Evolutionary conservation across 441 rosid genomes (phyloP).

Genomic region (Gossypium schwendimanii): DNA sequence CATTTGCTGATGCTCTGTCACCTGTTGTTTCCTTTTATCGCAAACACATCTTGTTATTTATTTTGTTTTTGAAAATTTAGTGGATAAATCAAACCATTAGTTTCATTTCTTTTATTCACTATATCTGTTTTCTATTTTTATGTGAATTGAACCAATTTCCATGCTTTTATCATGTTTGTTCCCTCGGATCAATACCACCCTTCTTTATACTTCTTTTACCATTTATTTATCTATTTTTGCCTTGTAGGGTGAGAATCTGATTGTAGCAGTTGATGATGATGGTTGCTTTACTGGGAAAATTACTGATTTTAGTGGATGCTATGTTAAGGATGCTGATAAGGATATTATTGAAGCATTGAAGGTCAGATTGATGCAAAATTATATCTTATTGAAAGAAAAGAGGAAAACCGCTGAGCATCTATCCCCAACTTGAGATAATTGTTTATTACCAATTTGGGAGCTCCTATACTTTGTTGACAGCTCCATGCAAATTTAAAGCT

Average conservation of each 20-base stretch:
- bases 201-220: neutral
- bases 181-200: neutral
- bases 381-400: neutral
- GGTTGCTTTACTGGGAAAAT: conserved; percentile 79
- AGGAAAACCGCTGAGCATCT: neutral
- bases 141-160: neutral
- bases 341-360: conserved; percentile 80
- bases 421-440: neutral
- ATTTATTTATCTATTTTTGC: conserved; percentile 14
- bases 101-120: neutral
- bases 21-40: neutral
- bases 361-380: conserved; percentile 33
- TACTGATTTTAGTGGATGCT: conserved; percentile 60
- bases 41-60: neutral
- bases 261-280: conserved; percentile 96
- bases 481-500: neutral
- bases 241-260: conserved; percentile 65
- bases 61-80: neutral
- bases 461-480: neutral
- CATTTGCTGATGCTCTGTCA: neutral
- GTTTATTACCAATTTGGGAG: neutral
- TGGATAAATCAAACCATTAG: neutral
- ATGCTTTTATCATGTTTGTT: neutral
- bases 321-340: conserved; percentile 95
- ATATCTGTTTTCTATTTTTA: neutral